phyloP scores from a whole-genome alignment of 192 early-diverging fungal species.

The Phlyctochytrium planicorne region DNA sequence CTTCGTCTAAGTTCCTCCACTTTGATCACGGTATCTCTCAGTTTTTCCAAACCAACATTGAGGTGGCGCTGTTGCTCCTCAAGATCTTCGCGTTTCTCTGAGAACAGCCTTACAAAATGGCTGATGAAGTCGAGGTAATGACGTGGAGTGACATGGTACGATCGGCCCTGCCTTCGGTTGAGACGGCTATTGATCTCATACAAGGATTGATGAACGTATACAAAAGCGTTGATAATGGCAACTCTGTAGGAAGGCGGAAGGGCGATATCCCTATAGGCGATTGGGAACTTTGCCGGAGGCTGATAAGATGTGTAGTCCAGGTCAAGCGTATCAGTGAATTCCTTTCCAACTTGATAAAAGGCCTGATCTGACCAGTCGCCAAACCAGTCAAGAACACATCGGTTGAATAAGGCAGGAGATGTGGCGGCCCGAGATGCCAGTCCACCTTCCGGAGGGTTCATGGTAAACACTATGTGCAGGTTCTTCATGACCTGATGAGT shows the following conservation, averaged over 20 bases:
- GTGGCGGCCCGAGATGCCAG: conserved; percentile 92
- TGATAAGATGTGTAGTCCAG: conserved; percentile 71
- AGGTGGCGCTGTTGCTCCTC: conserved; percentile 99
- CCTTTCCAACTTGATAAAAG: conserved; percentile 96
- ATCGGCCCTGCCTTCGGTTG: conserved; percentile 74
- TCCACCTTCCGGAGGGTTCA: conserved; percentile 97
- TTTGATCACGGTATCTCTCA: conserved; percentile 90
- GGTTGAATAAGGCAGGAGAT: conserved; percentile 99
- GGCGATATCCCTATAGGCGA: conserved; percentile 69
- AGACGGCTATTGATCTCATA: conserved; percentile 83
- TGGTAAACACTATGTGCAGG: conserved; percentile 98
- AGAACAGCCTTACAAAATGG: conserved; percentile 86
- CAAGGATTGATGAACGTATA: conserved; percentile 89
- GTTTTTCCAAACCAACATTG: conserved; percentile 94
- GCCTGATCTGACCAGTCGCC: conserved; percentile 99
- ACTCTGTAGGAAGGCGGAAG: conserved; percentile 76
- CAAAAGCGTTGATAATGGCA: conserved; percentile 87
- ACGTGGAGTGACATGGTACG: conserved; percentile 90
- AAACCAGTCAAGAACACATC: conserved; percentile 99
- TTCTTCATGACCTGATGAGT: conserved; percentile 94
- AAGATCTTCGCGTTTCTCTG: conserved; percentile 89
- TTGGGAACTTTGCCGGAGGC: conserved; percentile 72
- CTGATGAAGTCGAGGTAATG: conserved; percentile 98
- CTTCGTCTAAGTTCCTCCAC: conserved; percentile 90
- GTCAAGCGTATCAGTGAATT: conserved; percentile 90